Conservation (phyloP, 2,329 filamentous ascomycete genomes). For the Rhynchosporium agropyri region DNA sequence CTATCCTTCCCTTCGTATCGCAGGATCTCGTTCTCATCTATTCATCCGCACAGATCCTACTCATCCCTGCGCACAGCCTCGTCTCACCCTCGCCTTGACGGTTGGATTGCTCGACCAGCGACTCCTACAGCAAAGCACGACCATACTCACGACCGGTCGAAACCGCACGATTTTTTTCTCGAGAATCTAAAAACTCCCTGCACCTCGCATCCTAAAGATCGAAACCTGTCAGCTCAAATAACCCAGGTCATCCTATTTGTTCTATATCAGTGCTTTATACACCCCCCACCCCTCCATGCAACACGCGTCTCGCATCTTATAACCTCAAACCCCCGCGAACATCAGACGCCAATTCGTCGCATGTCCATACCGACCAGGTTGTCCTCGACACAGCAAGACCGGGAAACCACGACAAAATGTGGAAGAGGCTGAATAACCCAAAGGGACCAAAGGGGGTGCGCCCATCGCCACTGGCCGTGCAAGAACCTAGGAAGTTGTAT, state of each 20-base stretch:
- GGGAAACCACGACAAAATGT: conserved; percentile 51
- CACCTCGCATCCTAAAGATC: conserved; percentile 1
- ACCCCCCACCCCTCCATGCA: not conserved
- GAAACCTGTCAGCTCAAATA: not conserved
- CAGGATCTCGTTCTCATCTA: not conserved
- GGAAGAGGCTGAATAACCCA: conserved; percentile 54
- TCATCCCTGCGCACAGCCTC: conserved; percentile 24
- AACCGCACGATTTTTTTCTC: conserved; percentile 13
- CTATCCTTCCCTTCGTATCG: not conserved
- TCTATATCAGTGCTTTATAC: no score
- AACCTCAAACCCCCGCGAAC: conserved; percentile 23
- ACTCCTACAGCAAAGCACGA: conserved; percentile 7
- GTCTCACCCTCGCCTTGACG: not conserved
- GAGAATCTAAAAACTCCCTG: not conserved
- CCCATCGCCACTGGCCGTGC: conserved; percentile 38
- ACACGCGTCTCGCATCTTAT: conserved; percentile 7
- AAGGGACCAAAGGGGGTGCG: conserved; percentile 43
- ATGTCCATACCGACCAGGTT: not conserved
- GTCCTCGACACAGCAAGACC: not conserved
- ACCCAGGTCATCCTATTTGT: not conserved
- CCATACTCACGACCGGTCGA: conserved; percentile 9
- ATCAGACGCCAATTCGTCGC: conserved; percentile 29
- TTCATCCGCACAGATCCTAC: conserved; percentile 14
- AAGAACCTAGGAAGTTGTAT: conserved; percentile 48
- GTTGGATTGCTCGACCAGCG: not conserved